Evolutionary conservation across 176 grass and related monocot genomes (phyloP), one percentile per base, ranked within the genome.

Genomic region (Aegilops sharonensis): DNA sequence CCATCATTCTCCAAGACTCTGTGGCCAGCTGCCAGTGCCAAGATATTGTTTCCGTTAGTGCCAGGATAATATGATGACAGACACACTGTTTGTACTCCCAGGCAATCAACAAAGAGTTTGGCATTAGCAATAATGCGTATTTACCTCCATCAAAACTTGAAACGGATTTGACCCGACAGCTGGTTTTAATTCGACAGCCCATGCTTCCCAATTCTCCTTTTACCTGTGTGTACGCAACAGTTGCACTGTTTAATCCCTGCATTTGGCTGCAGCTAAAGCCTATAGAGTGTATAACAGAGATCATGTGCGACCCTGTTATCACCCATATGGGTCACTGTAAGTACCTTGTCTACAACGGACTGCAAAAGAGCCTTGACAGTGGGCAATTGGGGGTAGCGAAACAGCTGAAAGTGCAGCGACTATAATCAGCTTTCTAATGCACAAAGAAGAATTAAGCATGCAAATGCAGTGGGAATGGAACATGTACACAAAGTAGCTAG

Each of bases 171-270:
- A 39, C 34, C 34, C 34, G 68, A 11, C 68, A 70, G 18, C 68
- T 70, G 68, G 68, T 70, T 70, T 70, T 70, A n/a, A 70, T 70
- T 17, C 18, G 68, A n/a, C 67, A 70, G 8, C 67, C 67, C 34
- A 37, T 21, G 68, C 68, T 37, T 2, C n/a, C 68, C 68, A 70
- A 5, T 39, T 70, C 68, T 39, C 68, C 34, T 11, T 71, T 71
- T n/a, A 71, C 35, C 68, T 71, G 68, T 9, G 1, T 40, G 21
- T 12, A 40, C 39, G 9, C 39, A 40, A 40, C 39, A 11, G 15
- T 54, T 54, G 15, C 14, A 54, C 1, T 39, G 34, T 71, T 71
- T 1, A n/a, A 4, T 71, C 68, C 34, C 18, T 39, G 68, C 18
- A 71, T 40, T 63, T 11, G 61, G 3, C 23, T 25, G 23, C n/a